phyloP scores from a whole-genome alignment of 2,329 filamentous ascomycete genomes.

The Calonectria henricotiae region DNA sequence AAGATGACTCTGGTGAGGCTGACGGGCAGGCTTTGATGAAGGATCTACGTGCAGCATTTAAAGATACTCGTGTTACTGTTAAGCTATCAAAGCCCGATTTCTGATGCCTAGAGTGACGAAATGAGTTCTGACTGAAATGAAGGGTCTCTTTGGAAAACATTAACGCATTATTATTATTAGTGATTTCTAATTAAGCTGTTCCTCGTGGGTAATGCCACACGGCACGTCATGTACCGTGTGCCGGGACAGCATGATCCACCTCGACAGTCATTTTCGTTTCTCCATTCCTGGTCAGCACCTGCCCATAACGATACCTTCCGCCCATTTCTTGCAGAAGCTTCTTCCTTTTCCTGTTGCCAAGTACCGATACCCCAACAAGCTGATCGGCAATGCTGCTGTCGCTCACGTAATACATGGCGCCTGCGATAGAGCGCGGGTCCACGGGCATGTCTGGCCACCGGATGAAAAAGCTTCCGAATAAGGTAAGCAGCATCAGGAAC shows the following conservation, averaged over 20 bases:
- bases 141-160: too few relatives aligned
- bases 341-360: constrained; percentile 17
- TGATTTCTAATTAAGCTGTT: not conserved
- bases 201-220: too few relatives aligned
- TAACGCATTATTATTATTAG: not conserved
- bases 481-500: constrained; percentile 60
- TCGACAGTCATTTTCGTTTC: constrained; percentile 30
- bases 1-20: not conserved
- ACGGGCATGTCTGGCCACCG: constrained; percentile 63
- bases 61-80: not conserved
- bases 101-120: too few relatives aligned
- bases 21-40: not conserved
- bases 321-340: not conserved
- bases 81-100: too few relatives aligned
- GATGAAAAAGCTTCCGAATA: constrained; percentile 60
- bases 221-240: not conserved
- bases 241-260: not conserved
- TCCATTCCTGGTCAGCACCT: constrained; percentile 18
- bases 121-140: too few relatives aligned
- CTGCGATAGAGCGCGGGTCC: constrained; percentile 64
- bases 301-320: constrained; percentile 21
- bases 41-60: not conserved
- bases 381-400: constrained; percentile 32
- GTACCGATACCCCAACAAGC: not conserved
- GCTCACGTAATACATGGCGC: constrained; percentile 62